Evolutionary conservation across 108 stramenopile genomes (phyloP).

Genomic region (Asterionellopsis glacialis): DNA sequence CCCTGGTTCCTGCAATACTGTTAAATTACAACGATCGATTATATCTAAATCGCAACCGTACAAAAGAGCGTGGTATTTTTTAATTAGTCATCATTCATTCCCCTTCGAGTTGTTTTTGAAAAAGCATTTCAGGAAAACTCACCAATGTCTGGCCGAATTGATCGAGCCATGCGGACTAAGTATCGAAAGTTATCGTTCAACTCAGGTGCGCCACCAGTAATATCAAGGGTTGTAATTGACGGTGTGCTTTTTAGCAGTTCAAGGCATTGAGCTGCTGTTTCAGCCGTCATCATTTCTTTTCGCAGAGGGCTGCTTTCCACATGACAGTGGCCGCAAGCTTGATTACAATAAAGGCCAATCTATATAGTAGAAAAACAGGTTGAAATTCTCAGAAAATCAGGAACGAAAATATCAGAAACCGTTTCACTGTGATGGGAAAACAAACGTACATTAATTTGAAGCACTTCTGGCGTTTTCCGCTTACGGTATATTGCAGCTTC

Average conservation of each 20-base stretch:
- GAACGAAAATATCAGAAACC: too few species aligned
- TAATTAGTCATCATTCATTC: too few species aligned
- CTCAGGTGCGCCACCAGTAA: conserved; percentile 97
- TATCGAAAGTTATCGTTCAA: conserved; percentile 87
- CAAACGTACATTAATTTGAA: conserved; percentile 79
- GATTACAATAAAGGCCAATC: conserved; percentile 97
- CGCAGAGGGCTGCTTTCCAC: conserved; percentile 93
- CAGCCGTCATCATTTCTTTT: conserved; percentile 83
- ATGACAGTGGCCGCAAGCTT: conserved; percentile 91
- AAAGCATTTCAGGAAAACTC: too few species aligned
- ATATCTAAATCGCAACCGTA: conserved; percentile 49
- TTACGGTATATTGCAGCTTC: not conserved
- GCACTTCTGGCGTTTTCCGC: conserved; percentile 30
- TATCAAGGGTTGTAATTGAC: conserved; percentile 82
- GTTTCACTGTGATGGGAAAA: too few species aligned
- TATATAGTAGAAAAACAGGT: too few species aligned
- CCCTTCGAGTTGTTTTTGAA: too few species aligned
- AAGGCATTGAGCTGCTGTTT: conserved; percentile 84
- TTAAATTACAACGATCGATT: conserved; percentile 97
- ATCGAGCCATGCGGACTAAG: conserved; percentile 79
- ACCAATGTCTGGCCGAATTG: conserved; percentile 42
- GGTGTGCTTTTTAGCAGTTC: conserved; percentile 74
- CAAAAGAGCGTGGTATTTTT: too few species aligned
- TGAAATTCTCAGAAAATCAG: too few species aligned
- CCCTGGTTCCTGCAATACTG: conserved; percentile 91